phyloP scores from a whole-genome alignment of 352 stramenopile genomes.

The Pythium phragmiticola region DNA sequence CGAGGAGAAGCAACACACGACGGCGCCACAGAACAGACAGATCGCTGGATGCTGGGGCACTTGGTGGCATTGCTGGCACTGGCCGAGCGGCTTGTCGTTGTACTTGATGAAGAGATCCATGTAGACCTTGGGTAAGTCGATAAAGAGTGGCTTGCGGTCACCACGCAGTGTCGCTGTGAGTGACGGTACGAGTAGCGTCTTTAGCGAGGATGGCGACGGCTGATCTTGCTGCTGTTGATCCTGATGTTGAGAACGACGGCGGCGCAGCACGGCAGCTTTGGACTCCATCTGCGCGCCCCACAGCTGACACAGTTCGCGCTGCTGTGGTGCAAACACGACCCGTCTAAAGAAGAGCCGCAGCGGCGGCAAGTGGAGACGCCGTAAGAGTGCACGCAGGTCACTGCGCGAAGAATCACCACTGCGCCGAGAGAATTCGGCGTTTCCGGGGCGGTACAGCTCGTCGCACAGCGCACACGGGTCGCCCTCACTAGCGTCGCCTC shows the following conservation, averaged over 20 bases:
- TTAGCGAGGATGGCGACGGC: not conserved
- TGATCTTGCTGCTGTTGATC: slow-evolving; percentile 1
- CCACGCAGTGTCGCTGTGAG: not conserved
- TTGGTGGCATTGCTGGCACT: slow-evolving; percentile 59
- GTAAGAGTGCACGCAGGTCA: slow-evolving; percentile 47
- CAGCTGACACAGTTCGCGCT: slow-evolving; percentile 65
- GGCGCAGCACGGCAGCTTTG: slow-evolving; percentile 51
- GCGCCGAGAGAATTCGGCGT: slow-evolving; percentile 7
- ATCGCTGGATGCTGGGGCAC: slow-evolving; percentile 69
- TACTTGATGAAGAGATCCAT: slow-evolving; percentile 84
- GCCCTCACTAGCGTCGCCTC: not conserved
- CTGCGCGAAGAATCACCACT: not conserved
- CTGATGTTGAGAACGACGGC: slow-evolving; percentile 30
- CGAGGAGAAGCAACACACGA: slow-evolving; percentile 75
- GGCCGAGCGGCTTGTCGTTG: slow-evolving; percentile 56
- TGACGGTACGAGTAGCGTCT: not conserved
- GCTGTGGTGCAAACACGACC: slow-evolving; percentile 54
- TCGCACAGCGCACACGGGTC: slow-evolving; percentile 63
- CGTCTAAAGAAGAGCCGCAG: slow-evolving; percentile 66
- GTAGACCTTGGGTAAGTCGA: slow-evolving; percentile 65
- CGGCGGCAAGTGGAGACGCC: slow-evolving; percentile 61
- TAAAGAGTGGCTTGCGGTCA: slow-evolving; percentile 25
- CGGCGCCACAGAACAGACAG: slow-evolving; percentile 71
- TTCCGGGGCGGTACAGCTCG: slow-evolving; percentile 38
- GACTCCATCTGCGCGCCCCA: slow-evolving; percentile 74